A percentile compares a stretch with the other conserved stretches of the same genome.
These are phyloP conservation scores for Talaromyces sp. DNA, from an alignment of 2,329 filamentous ascomycete genomes.

Conservation along the genomic window DNA sequence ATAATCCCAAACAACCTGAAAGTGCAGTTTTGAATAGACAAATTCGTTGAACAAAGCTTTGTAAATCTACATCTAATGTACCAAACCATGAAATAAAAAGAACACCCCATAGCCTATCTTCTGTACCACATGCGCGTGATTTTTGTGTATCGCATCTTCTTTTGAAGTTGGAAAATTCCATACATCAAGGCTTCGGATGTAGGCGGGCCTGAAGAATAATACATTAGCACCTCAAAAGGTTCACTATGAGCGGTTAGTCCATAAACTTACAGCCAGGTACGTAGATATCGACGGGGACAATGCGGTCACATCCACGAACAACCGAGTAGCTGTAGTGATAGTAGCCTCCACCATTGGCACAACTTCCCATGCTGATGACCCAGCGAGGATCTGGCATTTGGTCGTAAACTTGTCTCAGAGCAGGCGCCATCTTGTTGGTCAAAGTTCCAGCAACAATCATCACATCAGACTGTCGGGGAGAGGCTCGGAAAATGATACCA, in stretches of 20 bases:
- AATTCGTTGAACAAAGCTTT: background rate
- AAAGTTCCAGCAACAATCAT: slow-evolving; percentile 89
- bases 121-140: slow-evolving; percentile 56
- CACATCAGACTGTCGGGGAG: slow-evolving; percentile 77
- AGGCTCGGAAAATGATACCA: slow-evolving; percentile 83
- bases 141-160: slow-evolving; percentile 63
- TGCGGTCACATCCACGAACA: slow-evolving; percentile 69
- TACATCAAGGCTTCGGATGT: slow-evolving; percentile 54
- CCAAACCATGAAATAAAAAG: background rate
- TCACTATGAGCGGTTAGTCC: background rate
- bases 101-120: slow-evolving; percentile 28
- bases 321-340: slow-evolving; percentile 85
- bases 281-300: slow-evolving; percentile 79
- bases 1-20: background rate
- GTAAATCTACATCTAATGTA: background rate
- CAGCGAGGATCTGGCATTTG: slow-evolving; percentile 93
- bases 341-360: slow-evolving; percentile 80
- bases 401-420: slow-evolving; percentile 82
- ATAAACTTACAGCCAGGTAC: slow-evolving; percentile 67
- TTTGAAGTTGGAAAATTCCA: slow-evolving; percentile 72
- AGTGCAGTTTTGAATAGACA: background rate
- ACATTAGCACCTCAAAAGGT: slow-evolving; percentile 10
- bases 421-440: slow-evolving; percentile 92
- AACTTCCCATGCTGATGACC: slow-evolving; percentile 82
- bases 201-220: slow-evolving; percentile 39